Evolutionary conservation across 73 alveolate species (phyloP).

Genomic region (Durusdinium trenchii): DNA sequence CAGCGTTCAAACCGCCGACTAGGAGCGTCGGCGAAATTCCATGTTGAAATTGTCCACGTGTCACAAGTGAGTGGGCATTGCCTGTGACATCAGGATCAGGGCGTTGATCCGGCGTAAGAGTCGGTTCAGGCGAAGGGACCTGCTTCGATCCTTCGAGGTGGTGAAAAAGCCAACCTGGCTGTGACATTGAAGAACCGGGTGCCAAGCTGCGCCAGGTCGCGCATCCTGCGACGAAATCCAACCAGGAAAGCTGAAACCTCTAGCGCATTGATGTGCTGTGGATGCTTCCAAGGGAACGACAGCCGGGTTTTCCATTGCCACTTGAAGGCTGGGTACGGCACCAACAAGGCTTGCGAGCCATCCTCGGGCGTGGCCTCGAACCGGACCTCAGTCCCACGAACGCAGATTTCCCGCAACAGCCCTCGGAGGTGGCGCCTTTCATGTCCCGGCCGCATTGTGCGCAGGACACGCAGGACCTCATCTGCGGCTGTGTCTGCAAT

Average conservation of each 20-base stretch:
- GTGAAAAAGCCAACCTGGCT: not conserved
- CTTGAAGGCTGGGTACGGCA: not conserved
- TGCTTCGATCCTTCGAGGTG: not conserved
- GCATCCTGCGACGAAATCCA: not conserved
- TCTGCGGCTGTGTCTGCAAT: too few species aligned
- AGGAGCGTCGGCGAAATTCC: not conserved
- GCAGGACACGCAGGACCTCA: too few species aligned
- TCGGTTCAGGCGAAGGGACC: not conserved
- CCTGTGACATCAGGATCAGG: not conserved
- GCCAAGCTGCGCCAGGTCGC: not conserved
- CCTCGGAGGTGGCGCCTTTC: not conserved
- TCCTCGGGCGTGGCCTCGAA: too few species aligned
- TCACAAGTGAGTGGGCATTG: not conserved
- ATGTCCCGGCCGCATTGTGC: not conserved
- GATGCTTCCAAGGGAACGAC: not conserved
- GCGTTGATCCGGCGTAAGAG: not conserved
- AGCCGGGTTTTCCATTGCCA: not conserved
- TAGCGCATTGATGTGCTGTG: constrained; percentile 41
- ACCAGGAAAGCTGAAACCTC: not conserved
- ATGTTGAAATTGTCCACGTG: not conserved
- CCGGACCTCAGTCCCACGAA: too few species aligned
- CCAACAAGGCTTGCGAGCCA: not conserved
- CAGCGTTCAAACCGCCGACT: too few species aligned
- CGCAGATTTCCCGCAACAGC: not conserved
- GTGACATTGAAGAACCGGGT: not conserved